Conservation (phyloP, 495 filamentous ascomycete genomes). For the Hypoxylon lienhwacheense region DNA sequence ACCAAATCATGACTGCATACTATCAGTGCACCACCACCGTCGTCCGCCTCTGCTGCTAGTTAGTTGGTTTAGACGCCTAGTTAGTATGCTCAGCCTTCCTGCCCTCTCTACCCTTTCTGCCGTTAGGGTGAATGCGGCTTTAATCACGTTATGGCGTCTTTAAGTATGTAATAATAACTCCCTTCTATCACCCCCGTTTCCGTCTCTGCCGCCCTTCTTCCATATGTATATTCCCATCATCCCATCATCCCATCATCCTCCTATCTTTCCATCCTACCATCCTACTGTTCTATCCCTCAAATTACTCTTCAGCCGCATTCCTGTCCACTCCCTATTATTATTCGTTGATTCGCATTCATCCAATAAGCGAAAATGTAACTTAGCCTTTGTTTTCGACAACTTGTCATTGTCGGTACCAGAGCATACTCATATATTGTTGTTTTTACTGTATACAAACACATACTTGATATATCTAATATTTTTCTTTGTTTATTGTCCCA, state of each 20-base stretch:
- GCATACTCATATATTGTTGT: conserved; percentile 1
- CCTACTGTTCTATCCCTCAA: not conserved
- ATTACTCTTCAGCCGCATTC: conserved; percentile 30
- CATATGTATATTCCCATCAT: not conserved
- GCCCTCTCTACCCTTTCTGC: too few species aligned
- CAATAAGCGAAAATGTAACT: conserved; percentile 31
- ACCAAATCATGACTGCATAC: conserved; percentile 38
- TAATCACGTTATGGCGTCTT: conserved; percentile 37
- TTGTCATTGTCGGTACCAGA: conserved; percentile 19
- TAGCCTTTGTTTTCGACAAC: conserved; percentile 18
- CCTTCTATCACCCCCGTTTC: not conserved
- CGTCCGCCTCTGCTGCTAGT: conserved; percentile 27
- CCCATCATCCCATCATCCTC: not conserved
- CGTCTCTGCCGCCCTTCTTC: conserved; percentile 1
- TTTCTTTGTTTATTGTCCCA: not conserved
- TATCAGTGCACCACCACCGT: conserved; percentile 21
- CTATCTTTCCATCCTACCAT: not conserved
- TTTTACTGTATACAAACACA: not conserved
- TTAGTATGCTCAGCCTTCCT: too few species aligned
- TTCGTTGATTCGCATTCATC: conserved; percentile 11
- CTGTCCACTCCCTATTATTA: conserved; percentile 3
- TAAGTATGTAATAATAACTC: conserved; percentile 38
- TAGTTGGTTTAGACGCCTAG: conserved; percentile 33
- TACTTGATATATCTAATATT: not conserved
- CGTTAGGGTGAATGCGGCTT: conserved; percentile 36